phyloP scores from a whole-genome alignment of 164 flowering plant species.

The Macadamia tetraphylla region DNA sequence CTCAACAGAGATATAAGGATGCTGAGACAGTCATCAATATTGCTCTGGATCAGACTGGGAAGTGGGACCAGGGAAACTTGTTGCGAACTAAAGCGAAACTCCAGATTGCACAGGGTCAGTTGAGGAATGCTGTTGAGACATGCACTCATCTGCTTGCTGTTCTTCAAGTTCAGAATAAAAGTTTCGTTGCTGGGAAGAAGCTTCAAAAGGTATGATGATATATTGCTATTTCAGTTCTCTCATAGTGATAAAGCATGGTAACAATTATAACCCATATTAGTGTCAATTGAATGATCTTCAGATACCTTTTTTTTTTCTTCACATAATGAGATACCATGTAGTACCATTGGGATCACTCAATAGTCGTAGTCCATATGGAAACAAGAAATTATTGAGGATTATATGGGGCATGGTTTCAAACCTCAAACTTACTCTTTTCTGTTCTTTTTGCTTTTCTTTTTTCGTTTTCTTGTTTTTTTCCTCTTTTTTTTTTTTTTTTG shows the following conservation, averaged over 20 bases:
- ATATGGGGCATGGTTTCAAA: neutral
- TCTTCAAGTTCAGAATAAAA: conserved; percentile 67
- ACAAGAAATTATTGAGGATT: neutral
- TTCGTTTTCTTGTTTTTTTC: neutral
- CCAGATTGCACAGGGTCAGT: conserved; percentile 64
- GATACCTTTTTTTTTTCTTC: neutral
- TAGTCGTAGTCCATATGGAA: neutral
- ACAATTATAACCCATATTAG: neutral
- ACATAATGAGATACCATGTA: neutral
- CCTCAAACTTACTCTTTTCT: neutral
- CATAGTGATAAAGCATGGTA: conserved; percentile 1
- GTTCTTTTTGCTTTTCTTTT: neutral
- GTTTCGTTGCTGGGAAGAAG: conserved; percentile 39
- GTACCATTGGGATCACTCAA: neutral
- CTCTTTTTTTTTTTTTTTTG: too few species aligned
- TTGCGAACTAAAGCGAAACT: conserved; percentile 76
- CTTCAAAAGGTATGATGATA: conserved; percentile 43
- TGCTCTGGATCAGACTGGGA: conserved; percentile 79
- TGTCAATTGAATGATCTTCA: neutral
- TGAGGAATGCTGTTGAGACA: conserved; percentile 61
- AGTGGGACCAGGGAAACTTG: conserved; percentile 79
- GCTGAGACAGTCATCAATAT: conserved; percentile 70
- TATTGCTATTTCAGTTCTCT: neutral
- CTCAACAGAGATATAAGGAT: conserved; percentile 63
- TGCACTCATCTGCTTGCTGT: conserved; percentile 78